Base-by-base conservation (phyloP, 192 early-diverging fungal species). In the Obelidium mucronatum region DNA sequence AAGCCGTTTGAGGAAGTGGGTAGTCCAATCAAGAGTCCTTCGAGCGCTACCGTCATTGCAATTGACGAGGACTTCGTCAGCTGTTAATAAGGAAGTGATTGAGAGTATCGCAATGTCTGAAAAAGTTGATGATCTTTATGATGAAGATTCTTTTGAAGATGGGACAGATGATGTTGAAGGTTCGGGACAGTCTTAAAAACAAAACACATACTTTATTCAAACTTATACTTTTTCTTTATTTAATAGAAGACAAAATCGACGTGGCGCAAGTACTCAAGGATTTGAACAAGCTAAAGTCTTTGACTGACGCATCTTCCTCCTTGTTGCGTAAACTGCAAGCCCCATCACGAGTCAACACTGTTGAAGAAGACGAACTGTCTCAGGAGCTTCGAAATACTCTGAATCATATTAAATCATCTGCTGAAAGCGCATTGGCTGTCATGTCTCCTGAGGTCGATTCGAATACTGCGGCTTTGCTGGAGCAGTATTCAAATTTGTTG, bases 401-500 rank as follows among this genome's bases (percentile, higher is more conserved):
- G 40, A 8, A 17, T 15, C n/a, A 56, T 64, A 73, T 79, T 5
- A 73, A 51, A 28, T 63, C 28, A 39, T 59, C 53, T 22, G 68
- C 68, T 15, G 64, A 39, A 30, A 28, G 19, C 3, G 77, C 78
- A 2, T 53, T 79, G 71, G 54, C 33, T 26, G 73, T 42, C 6
- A 40, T 61, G 11, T 33, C 44, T 5, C 56, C 26, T 35, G 24
- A n/a, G 34, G 33, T 59, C 2, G 67, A 58, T 34, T 33, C 8
- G 8, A 62, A 67, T 36, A 60, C 66, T 61, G 55, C 26, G 19
- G 54, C 26, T 2, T 13, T 62, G 54, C 59, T 83, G 37, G 82
- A 83, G 61, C 69, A 60, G 58, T 83, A 83, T 75, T 83, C 82
- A 33, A 63, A 75, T 37, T 8, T 81, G 34, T 51, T 83, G 24